Base-by-base conservation (phyloP, 768 basidiomycete genomes). In the Trametes gibbosa region DNA sequence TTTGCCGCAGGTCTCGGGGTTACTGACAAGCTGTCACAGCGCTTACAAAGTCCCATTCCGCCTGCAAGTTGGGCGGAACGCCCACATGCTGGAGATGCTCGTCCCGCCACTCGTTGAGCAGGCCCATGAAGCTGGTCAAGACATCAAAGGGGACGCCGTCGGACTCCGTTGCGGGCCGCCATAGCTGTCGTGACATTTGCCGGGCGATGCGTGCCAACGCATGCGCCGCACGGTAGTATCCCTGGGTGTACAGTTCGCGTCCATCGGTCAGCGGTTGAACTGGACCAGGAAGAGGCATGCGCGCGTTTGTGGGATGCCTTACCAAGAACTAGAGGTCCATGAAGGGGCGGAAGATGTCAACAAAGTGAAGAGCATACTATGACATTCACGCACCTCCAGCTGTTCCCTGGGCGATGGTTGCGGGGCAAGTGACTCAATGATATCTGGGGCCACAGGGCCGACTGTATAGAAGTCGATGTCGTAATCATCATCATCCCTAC, bases 21-120 rank as follows among this genome's bases (percentile, higher is more conserved):
- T 0, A 69, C 81, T 63, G 59, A 82, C 85, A 86, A 12, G 84
- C 83, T 12, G 82, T 81, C 23, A 87, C 83, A n/a, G 85, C 86
- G 21, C 81, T 80, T 45, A 95, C 85, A 66, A 96, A 98, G 66
- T 97, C 92, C 94, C 95, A 96, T 60, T 87, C 84, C 1, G 84
- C 83, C 55, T 87, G 85, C 70, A 92, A 90, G 69, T 90, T 88
- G 53, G 81, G 84, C 10, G 95, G 94, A 39, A 95, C 93, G 24
- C 95, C 94, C 27, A 96, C 91, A 46, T 81, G 78, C 41, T 79
- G 80, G 35, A 97, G 80, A 67, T 88, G 87, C 37, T 85, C 76
- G 29, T 89, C 86, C 60, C 89, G 79, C 94, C 94, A 96, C 46
- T 82, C 77, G 52, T 77, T 74, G 23, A 92, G 80, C 12, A 81